Conservation (phyloP, 2,329 filamentous ascomycete genomes). For the Cercospora brassicicola region DNA sequence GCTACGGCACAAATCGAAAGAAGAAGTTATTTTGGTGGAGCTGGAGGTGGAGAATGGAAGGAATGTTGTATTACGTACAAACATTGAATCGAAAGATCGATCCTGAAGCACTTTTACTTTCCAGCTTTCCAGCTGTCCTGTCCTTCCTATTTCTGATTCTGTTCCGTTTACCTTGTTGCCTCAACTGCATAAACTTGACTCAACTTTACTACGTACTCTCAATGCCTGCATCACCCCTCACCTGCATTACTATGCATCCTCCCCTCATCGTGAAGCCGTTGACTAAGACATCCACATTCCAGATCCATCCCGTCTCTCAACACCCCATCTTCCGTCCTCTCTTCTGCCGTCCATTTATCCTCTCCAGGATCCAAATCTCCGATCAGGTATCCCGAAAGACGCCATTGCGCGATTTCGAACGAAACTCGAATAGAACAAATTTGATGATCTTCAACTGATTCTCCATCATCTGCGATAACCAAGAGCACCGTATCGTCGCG, state of each 20-base stretch:
- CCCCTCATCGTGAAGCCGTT: not conserved
- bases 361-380: not conserved
- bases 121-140: not conserved
- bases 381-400: not conserved
- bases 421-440: not conserved
- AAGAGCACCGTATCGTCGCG: not conserved
- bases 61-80: not conserved
- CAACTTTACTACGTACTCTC: not conserved
- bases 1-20: slow-evolving; percentile 9
- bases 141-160: not conserved
- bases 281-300: not conserved
- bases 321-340: not conserved
- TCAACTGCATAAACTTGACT: not conserved
- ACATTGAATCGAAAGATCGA: slow-evolving; percentile 4
- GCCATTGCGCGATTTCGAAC: not conserved
- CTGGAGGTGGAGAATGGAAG: not conserved
- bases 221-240: not conserved
- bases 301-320: not conserved
- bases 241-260: not conserved
- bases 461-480: not conserved
- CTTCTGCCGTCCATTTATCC: not conserved
- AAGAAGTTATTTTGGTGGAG: not conserved
- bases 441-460: not conserved
- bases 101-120: not conserved
- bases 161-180: not conserved